Evolutionary conservation across 768 basidiomycete genomes (phyloP), one percentile per base, ranked within the genome.

Genomic region (Lyophyllum shimeji): DNA sequence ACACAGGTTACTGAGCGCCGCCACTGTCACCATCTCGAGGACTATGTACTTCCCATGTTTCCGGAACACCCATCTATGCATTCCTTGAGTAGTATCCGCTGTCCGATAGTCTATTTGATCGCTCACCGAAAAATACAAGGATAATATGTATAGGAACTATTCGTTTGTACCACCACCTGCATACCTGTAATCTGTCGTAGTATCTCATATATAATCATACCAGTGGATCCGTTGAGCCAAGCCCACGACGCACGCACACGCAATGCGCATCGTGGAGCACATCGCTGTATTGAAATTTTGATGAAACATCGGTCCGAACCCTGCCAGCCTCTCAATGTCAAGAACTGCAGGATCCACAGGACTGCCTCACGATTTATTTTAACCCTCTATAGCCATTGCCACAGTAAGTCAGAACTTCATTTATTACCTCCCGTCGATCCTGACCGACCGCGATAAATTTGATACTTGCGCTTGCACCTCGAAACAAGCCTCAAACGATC

Each of bases 401-500:
- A n/a, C n/a, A n/a, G n/a, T n/a, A n/a, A n/a, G 29, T 29, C 4
- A 29, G 29, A 9, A 9, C 29, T 29, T 37, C 34, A 13, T 37
- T 37, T 37, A 12, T 6, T 33, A 33, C 24, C 25, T 46, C 29
- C 45, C 9, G 25, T 29, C 25, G 27, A 46, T 46, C 21, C 27
- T n/a, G 5, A 27, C 25, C 21, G 15, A 46, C 45, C 45, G 11
- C 7, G 15, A 29, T 37, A 6, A 34, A 15, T 20, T 15, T n/a
- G 18, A n/a, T 29, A 52, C 50, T 45, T 60, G 46, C n/a, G n/a
- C n/a, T n/a, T n/a, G n/a, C n/a, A n/a, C n/a, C n/a, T n/a, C n/a
- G 60, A 64, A 52, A 60, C 60, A 29, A 52, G 39, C 21, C 20
- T 57, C 50, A 60, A 59, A 57, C 52, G 18, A 52, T 46, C 48